These are phyloP conservation scores for Candida mesenterica DNA, from an alignment of 1,139 yeast genomes.

Conservation along the genomic window DNA sequence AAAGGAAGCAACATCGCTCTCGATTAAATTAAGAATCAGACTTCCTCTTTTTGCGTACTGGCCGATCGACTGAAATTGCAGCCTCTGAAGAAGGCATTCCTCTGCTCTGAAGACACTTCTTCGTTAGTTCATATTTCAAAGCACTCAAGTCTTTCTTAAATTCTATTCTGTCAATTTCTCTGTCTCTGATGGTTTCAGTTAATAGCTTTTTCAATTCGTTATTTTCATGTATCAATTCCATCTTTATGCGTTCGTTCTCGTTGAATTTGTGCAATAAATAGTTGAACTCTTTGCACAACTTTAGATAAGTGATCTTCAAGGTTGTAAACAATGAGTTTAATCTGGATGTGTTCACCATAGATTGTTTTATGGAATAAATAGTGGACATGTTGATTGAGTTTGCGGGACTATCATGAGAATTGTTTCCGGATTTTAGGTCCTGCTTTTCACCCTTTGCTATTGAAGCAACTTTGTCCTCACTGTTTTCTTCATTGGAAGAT, in stretches of 20 bases:
- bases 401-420: no score
- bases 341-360: conserved; percentile 29
- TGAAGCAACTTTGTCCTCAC: neutral
- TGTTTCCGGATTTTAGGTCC: no score
- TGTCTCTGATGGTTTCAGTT: conserved; percentile 26
- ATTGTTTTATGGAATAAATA: conserved; percentile 24
- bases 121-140: conserved; percentile 16
- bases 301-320: conserved; percentile 33
- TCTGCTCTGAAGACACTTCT: neutral
- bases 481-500: conserved; percentile 13
- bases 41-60: neutral
- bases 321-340: conserved; percentile 31
- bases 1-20: neutral
- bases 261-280: conserved; percentile 34
- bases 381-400: conserved; percentile 22
- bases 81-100: neutral
- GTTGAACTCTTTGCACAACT: conserved; percentile 38
- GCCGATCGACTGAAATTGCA: neutral
- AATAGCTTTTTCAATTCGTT: conserved; percentile 30
- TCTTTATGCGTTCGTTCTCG: conserved; percentile 34
- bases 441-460: no score
- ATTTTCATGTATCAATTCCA: conserved; percentile 35
- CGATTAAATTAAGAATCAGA: neutral
- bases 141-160: conserved; percentile 8
- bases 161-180: conserved; percentile 15